Conservation (phyloP, 768 basidiomycete species). For the Leccinum aurantiacum region DNA sequence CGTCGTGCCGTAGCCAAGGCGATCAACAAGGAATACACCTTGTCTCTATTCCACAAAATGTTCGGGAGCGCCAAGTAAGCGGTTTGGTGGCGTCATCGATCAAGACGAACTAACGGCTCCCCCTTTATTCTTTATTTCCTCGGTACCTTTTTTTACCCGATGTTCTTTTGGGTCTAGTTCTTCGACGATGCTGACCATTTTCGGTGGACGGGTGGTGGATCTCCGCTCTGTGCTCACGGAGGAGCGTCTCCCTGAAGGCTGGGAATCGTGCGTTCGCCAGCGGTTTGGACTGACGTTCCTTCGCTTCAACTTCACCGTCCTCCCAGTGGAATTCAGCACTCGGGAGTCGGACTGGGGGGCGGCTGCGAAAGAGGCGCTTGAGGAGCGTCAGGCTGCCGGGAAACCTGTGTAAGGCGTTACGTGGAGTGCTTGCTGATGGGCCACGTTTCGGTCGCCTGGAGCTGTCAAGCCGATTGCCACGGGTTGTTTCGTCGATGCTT, state of each 20-base stretch:
- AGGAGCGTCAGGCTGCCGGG: background rate
- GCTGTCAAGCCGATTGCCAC: background rate
- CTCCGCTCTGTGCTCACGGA: constrained; percentile 56
- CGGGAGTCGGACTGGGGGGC: constrained; percentile 24
- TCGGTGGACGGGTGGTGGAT: constrained; percentile 63
- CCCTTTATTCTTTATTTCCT: background rate
- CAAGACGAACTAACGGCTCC: background rate
- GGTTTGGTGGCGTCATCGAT: too few species aligned
- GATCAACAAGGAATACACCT: too few species aligned
- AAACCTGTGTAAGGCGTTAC: background rate
- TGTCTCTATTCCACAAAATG: too few species aligned
- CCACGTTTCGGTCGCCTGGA: background rate
- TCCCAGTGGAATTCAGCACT: constrained; percentile 26
- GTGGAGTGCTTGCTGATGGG: background rate
- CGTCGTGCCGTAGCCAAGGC: constrained; percentile 41
- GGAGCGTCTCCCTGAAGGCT: constrained; percentile 69
- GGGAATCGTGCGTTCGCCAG: constrained; percentile 60
- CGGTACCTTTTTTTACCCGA: background rate
- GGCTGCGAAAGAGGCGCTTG: background rate
- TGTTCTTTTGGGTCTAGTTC: constrained; percentile 41
- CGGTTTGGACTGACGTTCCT: constrained; percentile 60
- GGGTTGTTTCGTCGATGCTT: background rate
- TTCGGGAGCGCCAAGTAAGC: too few species aligned
- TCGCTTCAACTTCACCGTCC: constrained; percentile 46
- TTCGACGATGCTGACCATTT: constrained; percentile 64